Conservation (phyloP, 2,329 filamentous ascomycete genomes). For the Aspergillus piperis region DNA sequence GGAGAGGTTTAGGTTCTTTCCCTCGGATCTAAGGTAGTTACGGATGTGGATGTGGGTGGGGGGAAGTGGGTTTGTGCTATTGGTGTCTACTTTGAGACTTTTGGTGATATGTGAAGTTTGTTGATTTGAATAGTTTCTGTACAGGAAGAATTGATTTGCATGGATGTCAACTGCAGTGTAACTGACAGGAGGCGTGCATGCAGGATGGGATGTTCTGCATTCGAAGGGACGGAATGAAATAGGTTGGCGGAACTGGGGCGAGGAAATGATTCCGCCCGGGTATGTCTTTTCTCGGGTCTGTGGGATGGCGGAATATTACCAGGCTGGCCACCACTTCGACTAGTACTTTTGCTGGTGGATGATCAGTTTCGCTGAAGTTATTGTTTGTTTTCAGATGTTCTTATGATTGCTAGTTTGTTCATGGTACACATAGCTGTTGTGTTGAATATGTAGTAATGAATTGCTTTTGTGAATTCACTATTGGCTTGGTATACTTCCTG, state of each 20-base stretch:
- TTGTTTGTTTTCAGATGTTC: conserved; percentile 92
- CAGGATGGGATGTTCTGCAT: background rate
- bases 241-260: background rate
- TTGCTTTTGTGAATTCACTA: conserved; percentile 90
- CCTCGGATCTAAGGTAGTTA: too few species aligned
- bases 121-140: background rate
- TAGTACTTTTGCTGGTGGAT: too few species aligned
- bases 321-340: conserved; percentile 36
- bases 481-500: conserved; percentile 79
- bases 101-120: too few species aligned
- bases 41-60: too few species aligned
- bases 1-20: background rate
- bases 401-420: conserved; percentile 92
- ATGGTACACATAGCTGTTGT: conserved; percentile 83
- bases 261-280: background rate
- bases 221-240: background rate
- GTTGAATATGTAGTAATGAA: conserved; percentile 85
- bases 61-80: too few species aligned
- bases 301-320: background rate
- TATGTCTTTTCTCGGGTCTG: background rate
- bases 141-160: background rate
- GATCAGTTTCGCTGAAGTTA: conserved; percentile 73
- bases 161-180: background rate
- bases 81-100: too few species aligned
- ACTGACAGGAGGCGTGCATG: background rate